Conservation (phyloP, 805 yeast species). For the Sugiyamaella mastotermitis region DNA sequence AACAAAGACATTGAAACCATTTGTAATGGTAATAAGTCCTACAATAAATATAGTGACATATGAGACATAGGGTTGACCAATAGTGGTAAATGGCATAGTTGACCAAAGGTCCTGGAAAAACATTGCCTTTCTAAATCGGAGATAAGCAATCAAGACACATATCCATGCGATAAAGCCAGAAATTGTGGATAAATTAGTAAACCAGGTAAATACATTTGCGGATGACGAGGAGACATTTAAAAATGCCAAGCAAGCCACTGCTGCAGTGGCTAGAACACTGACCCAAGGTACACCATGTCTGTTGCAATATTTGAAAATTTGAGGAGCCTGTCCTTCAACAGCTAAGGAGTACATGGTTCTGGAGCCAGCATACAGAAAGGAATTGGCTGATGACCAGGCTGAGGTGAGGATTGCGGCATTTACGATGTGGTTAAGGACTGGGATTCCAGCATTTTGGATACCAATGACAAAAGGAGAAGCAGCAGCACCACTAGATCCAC, state of each 20-base stretch:
- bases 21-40: conserved; percentile 53
- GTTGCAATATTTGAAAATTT: conserved; percentile 54
- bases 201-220: conserved; percentile 54
- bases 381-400: conserved; percentile 53
- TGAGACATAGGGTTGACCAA: conserved; percentile 52
- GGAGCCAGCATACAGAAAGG: conserved; percentile 55
- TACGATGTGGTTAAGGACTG: conserved; percentile 45
- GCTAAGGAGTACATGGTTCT: conserved; percentile 52
- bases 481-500: conserved; percentile 60
- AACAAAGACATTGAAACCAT: conserved; percentile 66
- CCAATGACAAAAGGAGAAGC: conserved; percentile 57
- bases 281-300: conserved; percentile 65
- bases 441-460: conserved; percentile 46
- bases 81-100: conserved; percentile 53
- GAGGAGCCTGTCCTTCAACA: conserved; percentile 60
- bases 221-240: conserved; percentile 54
- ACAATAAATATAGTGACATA: conserved; percentile 48
- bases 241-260: conserved; percentile 59
- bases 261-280: conserved; percentile 59
- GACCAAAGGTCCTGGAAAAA: conserved; percentile 45
- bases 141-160: conserved; percentile 44
- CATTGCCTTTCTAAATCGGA: conserved; percentile 63
- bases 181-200: conserved; percentile 57
- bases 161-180: conserved; percentile 66
- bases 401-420: conserved; percentile 51